Evolutionary conservation across 2,329 filamentous ascomycete species (phyloP), one percentile per base, ranked within the genome.

Genomic region (Lizonia empirigonia): DNA sequence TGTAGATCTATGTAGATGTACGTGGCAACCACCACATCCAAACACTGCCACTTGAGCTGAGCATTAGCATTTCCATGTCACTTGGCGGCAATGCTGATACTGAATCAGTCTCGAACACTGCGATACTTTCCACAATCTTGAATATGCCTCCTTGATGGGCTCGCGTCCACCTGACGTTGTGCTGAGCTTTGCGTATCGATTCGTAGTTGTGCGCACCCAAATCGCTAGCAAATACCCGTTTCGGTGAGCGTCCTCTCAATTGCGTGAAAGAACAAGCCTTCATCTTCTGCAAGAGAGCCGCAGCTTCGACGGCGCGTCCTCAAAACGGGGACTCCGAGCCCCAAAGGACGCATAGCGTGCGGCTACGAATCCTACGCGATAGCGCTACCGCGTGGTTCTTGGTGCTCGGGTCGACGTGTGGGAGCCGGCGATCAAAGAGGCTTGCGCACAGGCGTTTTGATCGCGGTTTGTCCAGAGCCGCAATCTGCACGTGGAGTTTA

Each of bases 1-100:
- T 52, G 42, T 52, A 46, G 29, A 29, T 35, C 32, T 12, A 22
- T 36, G 20, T 42, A 26, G 22, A 38, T 23, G 19, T 27, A 23
- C 37, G 23, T 22, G 18, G 29, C 20, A 32, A 27, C 42, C 19
- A 33, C 22, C 32, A 47, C 37, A 13, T 30, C 33, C 19, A 47
- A 24, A 34, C 42, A 38, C 37, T 38, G 37, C 48, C 19, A 37
- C 36, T 37, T 45, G 40, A 46, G 37, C 42, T 42, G 37, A 46
- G 27, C 33, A 32, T 29, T 38, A 27, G 32, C 27, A 37, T 29
- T 30, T 15, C n/a, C 16, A 35, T 27, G 33, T 26, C 34, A 52
- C 44, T 10, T 47, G 27, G 26, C 49, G 44, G 49, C 20, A 47
- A 23, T 26, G 29, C 42, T 42, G 49, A 52, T 42, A 40, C 27